These are phyloP conservation scores for Magnusiomyces ingens DNA, from an alignment of 1,139 yeast species.

Conservation along the genomic window DNA sequence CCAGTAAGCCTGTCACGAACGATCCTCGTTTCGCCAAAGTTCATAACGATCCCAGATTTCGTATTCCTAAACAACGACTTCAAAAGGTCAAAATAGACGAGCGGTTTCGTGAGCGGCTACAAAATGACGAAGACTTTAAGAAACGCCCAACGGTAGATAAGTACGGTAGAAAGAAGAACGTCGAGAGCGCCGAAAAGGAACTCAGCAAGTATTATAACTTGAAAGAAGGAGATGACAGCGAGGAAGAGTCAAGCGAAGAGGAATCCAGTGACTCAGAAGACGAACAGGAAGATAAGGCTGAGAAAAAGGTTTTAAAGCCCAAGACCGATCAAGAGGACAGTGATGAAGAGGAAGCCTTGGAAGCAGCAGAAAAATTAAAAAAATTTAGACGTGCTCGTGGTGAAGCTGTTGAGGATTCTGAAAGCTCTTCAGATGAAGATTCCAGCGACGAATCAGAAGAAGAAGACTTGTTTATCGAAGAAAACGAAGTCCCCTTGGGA, in stretches of 20 bases:
- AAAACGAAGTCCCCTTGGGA: slow-evolving; percentile 64
- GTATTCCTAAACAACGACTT: slow-evolving; percentile 61
- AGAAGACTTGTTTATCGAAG: slow-evolving; percentile 59
- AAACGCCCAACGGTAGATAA: slow-evolving; percentile 66
- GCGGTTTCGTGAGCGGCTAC: slow-evolving; percentile 58
- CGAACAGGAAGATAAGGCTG: slow-evolving; percentile 2
- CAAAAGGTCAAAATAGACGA: slow-evolving; percentile 77
- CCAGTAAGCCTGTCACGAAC: slow-evolving; percentile 37
- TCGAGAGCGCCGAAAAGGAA: slow-evolving; percentile 40
- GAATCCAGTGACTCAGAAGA: neutral
- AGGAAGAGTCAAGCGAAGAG: neutral
- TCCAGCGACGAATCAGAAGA: slow-evolving; percentile 27
- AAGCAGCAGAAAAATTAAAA: slow-evolving; percentile 22
- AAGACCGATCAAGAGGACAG: slow-evolving; percentile 14
- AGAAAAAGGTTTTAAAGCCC: neutral
- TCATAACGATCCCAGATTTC: slow-evolving; percentile 85
- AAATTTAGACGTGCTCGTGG: slow-evolving; percentile 68
- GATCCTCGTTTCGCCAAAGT: slow-evolving; percentile 78
- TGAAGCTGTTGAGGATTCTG: slow-evolving; percentile 44
- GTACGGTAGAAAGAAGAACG: slow-evolving; percentile 69
- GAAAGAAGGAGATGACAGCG: slow-evolving; percentile 35
- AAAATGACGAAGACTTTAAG: slow-evolving; percentile 55
- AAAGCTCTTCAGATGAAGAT: slow-evolving; percentile 36
- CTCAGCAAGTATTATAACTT: slow-evolving; percentile 60
- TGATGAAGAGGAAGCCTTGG: slow-evolving; percentile 25